A percentile compares a stretch with the other conserved stretches of the same genome.
Evolutionary conservation across 129 eudicot species (phyloP).

Genomic region (Arctium lappa): DNA sequence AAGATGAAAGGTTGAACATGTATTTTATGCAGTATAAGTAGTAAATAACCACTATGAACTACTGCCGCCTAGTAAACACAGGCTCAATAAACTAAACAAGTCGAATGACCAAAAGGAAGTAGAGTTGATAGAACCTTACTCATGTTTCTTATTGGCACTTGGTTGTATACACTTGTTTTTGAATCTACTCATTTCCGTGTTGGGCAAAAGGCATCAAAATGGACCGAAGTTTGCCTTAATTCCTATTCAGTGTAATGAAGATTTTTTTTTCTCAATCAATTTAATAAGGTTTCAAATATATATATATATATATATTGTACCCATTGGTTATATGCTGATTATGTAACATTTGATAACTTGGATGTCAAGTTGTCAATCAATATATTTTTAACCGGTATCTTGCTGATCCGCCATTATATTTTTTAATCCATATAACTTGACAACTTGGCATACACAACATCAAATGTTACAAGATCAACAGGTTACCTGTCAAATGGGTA

Average conservation of each 20-base stretch:
- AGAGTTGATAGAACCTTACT: not conserved
- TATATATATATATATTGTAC: not conserved
- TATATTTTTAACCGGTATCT: not conserved
- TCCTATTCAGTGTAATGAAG: too few species aligned
- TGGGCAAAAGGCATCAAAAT: not conserved
- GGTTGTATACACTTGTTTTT: not conserved
- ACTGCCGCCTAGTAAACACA: not conserved
- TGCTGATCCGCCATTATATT: not conserved
- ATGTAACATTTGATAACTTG: not conserved
- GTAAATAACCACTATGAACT: not conserved
- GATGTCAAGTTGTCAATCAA: not conserved
- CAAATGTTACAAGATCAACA: not conserved
- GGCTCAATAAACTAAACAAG: not conserved
- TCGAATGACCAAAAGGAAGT: not conserved
- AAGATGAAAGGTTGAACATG: not conserved
- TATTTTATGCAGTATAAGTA: not conserved
- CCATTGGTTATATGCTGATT: not conserved
- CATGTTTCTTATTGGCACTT: not conserved
- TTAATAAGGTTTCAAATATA: too few species aligned
- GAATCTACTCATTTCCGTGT: not conserved
- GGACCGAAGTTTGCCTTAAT: not conserved
- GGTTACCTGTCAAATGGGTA: not conserved
- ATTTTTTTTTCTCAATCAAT: too few species aligned
- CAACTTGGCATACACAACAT: not conserved
- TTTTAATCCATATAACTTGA: not conserved